Base-by-base conservation (phyloP, 768 basidiomycete species). In the Amanita brunnescens region DNA sequence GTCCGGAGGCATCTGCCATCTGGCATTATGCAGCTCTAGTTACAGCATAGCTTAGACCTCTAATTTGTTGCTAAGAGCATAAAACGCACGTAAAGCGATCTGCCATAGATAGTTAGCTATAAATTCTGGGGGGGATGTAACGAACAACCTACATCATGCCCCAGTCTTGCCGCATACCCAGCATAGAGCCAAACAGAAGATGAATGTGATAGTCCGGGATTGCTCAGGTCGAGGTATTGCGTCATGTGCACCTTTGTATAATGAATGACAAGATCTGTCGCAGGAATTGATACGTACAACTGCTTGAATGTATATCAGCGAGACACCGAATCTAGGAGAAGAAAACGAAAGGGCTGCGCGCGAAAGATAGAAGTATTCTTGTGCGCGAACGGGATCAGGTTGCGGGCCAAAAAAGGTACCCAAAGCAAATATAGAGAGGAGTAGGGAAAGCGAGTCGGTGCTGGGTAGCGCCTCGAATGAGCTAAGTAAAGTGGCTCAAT, bases 391-490 rank as follows among this genome's bases (percentile, higher is more conserved):
- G 59, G 5, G 75, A 69, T 57, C 75, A 77, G 79, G 67, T 1
- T 73, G 72, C 6, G 64, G 61, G 43, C 66, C 82, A 55, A 85
- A 80, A n/a, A 86, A 68, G 0, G 74, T 66, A 0, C 77, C 85
- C 21, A 89, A 71, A 5, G 85, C 78, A 55, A 90, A 80, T 10
- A 87, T 62, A 38, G 76, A 74, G 60, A 82, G 85, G 16, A 89
- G 70, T 23, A 88, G 70, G 0, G 84, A 71, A 13, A 87, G 66
- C 1, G 74, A 64, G 52, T 86, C 74, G 65, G n/a, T 62, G 9
- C 24, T n/a, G 3, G 20, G 35, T 6, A 53, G 16, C 7, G 16
- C 38, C n/a, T 40, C 33, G 24, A 53, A 46, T 20, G 43, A 39
- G 13, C 52, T 46, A 39, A 16, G 10, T 21, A 12, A 12, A n/a